Conservation (phyloP, 805 yeast genomes). For the Candida manassasensis region DNA sequence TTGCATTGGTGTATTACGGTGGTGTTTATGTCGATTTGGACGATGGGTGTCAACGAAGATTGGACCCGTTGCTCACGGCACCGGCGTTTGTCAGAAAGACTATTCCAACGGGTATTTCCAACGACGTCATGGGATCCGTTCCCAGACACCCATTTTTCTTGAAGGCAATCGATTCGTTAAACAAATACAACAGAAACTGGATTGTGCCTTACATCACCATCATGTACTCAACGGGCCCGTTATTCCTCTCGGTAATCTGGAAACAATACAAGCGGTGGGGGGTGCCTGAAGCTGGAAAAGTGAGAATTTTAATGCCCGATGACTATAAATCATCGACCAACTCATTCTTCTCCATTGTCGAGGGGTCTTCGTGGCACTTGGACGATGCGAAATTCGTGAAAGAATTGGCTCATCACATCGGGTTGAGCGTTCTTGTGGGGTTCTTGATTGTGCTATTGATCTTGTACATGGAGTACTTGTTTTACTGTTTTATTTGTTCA, state of each 20-base stretch:
- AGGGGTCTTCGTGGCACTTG: constrained; percentile 91
- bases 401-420: constrained; percentile 67
- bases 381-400: constrained; percentile 82
- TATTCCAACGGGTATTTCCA: constrained; percentile 84
- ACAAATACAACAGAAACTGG: constrained; percentile 64
- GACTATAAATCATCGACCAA: constrained; percentile 61
- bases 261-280: constrained; percentile 82
- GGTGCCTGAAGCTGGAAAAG: constrained; percentile 58
- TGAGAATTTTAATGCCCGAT: constrained; percentile 64
- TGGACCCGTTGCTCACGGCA: constrained; percentile 76
- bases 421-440: constrained; percentile 67
- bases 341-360: constrained; percentile 68
- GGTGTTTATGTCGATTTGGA: constrained; percentile 89
- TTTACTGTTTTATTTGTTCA: constrained; percentile 32
- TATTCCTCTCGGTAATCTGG: constrained; percentile 82
- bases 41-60: constrained; percentile 74
- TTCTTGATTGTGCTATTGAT: constrained; percentile 47
- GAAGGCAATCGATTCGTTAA: constrained; percentile 60
- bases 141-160: constrained; percentile 83
- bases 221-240: constrained; percentile 91
- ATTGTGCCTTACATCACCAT: constrained; percentile 84
- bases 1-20: constrained; percentile 77
- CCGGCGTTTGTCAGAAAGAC: constrained; percentile 89
- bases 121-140: constrained; percentile 87
- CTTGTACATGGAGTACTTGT: constrained; percentile 36